Base-by-base conservation (phyloP, 1,139 yeast genomes). In the Taiozyma sp. region DNA sequence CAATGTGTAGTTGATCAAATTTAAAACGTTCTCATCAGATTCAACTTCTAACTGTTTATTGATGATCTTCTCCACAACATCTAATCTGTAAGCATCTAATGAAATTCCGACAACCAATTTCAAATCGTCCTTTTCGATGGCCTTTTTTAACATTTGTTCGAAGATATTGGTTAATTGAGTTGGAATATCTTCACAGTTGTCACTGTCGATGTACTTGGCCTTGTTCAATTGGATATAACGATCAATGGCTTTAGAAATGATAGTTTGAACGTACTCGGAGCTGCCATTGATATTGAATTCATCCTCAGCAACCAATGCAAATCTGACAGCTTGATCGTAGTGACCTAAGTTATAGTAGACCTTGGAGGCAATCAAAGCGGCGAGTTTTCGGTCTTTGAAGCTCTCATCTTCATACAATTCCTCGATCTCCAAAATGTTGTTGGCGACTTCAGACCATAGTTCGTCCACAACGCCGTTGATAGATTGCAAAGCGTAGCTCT, bases 401-500 rank as follows among this genome's bases (percentile, higher is more conserved):
- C 78, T 70, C 53, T 80, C 78, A 68, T 93, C 97, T 70, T 93
- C 99, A 65, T 87, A 91, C 50, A 93, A 75, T 57, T 90, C 96
- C 72, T 93, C 99, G 65, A 90, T 76, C 55, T 87, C 93, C 45
- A 89, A 76, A 58, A 93, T 81, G 65, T 81, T 84, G 70, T 93
- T 95, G 55, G 99, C 96, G 54, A 95, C 88, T 73, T 93, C 99
- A 4, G 98, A 92, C 99, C 99, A 93, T 58, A 90, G 78, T 69
- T 89, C 92, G 72, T 91, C 96, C 51, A 91, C 97, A 52, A 87
- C 80, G 40, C 75, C 80, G 66, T 91, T 88, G 60, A 93, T 81
- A 32, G 96, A 85, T 55, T 84, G 75, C 65, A 93, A 78, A 19
- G 99, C 99, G 67, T 90, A 88, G 38, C 86, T 76, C 69, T 91